Base-by-base conservation (phyloP, 208 protist genomes). In the Leishmania gerbilli region DNA sequence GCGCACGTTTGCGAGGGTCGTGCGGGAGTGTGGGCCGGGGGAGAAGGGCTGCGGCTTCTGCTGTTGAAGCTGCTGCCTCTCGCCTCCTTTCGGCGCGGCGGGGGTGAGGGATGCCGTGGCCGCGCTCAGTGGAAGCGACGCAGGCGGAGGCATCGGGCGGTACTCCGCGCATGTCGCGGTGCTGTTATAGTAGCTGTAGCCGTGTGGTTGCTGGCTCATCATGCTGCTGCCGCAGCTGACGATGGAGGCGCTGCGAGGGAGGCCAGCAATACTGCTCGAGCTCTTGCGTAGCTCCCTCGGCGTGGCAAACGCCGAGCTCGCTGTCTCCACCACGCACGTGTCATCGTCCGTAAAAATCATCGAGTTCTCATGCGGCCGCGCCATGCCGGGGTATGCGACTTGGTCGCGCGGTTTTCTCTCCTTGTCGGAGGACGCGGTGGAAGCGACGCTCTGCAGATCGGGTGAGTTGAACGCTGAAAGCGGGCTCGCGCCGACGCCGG, bases 151-250 rank as follows among this genome's bases (percentile, higher is more conserved):
- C 37, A 53, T 24, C 5, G 53, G 45, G 17, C 8, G 31, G 42
- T 19, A 31, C 58, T 56, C 76, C 24, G 37, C 9, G 21, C 53
- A 49, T 2, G 55, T 34, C 34, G 60, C 45, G 71, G 19, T 84
- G 62, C 81, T 84, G 76, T 84, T 84, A 60, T 84, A 84, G 71
- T 80, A 84, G 27, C 37, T 34, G 77, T 84, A 84, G 24, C 76
- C 81, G 71, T 84, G 81, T 31, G 81, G 34, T 42, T 58, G 81
- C 81, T 71, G 34, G 60, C 81, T 84, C 60, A 9, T 67, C 76
- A 84, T 80, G 76, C 81, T 80, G 76, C 81, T 84, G 45, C 81
- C 81, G 34, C 78, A 58, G 71, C 81, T 84, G 24, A 77, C 45
- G 47, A 84, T 74, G 56, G 76, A 80, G 17, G 42, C 21, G 40